These are phyloP conservation scores for Neonectria faginata DNA, from an alignment of 2,329 filamentous ascomycete genomes.

Conservation along the genomic window DNA sequence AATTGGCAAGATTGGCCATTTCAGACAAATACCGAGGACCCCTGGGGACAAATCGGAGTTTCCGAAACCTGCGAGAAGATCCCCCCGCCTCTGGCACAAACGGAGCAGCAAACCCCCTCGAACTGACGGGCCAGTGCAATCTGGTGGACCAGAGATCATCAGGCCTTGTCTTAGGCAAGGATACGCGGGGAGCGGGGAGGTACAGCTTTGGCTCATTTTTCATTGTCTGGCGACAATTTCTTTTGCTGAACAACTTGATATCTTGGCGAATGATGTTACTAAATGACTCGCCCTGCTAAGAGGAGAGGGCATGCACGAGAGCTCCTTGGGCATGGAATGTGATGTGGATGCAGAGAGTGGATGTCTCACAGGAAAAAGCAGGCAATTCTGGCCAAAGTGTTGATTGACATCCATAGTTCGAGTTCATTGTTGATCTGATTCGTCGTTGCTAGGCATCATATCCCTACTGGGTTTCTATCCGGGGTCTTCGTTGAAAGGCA, in stretches of 20 bases:
- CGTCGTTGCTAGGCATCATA: background rate
- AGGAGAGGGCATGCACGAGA: background rate
- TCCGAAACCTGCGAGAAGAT: conserved; percentile 15
- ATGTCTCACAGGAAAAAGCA: background rate
- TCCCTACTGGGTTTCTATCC: background rate
- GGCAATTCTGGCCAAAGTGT: background rate
- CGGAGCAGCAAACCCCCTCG: conserved; percentile 14
- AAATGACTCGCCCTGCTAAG: conserved; percentile 2
- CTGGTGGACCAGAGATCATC: conserved; percentile 9
- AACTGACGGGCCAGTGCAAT: conserved; percentile 21
- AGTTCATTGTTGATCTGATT: no score
- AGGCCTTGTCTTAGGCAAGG: conserved; percentile 13
- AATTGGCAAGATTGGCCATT: conserved; percentile 13
- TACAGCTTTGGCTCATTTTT: conserved; percentile 4
- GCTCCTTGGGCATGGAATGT: background rate
- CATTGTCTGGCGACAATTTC: conserved; percentile 16
- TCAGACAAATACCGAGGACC: background rate
- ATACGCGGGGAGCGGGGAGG: conserved; percentile 11
- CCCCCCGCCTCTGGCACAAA: background rate
- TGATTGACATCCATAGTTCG: background rate
- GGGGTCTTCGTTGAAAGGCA: background rate
- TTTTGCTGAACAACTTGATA: background rate
- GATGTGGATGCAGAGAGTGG: conserved; percentile 10
- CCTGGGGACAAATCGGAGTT: conserved; percentile 13
- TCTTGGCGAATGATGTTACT: background rate